Conservation (phyloP, 495 filamentous ascomycete genomes). For the Aspergillus taichungensis region DNA sequence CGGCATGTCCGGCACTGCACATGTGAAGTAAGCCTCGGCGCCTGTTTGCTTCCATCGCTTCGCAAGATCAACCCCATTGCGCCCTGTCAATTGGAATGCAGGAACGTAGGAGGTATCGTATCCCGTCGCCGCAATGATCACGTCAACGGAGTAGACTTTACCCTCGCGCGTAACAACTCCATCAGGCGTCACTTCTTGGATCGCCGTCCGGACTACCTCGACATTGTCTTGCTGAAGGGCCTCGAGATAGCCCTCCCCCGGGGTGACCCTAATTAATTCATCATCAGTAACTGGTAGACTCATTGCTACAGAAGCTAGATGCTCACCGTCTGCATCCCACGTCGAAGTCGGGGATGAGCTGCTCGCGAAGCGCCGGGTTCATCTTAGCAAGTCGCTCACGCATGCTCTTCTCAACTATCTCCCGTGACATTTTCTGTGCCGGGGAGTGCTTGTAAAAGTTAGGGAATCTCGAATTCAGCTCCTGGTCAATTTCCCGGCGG, state of each 20-base stretch:
- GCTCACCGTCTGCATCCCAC: slow-evolving; percentile 28
- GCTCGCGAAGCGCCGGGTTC: slow-evolving; percentile 8
- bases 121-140: slow-evolving; percentile 39
- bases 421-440: background rate
- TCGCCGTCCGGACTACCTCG: slow-evolving; percentile 18
- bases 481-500: slow-evolving; percentile 5
- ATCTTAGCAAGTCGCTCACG: slow-evolving; percentile 1
- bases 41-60: slow-evolving; percentile 25
- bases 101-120: slow-evolving; percentile 39
- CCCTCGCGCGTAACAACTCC: slow-evolving; percentile 36
- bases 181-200: slow-evolving; percentile 20
- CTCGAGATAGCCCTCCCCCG: slow-evolving; percentile 29
- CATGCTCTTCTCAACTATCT: background rate
- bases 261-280: slow-evolving; percentile 12
- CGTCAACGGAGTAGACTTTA: slow-evolving; percentile 18
- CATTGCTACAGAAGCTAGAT: too few species aligned
- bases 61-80: slow-evolving; percentile 30
- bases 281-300: too few species aligned
- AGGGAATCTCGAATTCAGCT: slow-evolving; percentile 1
- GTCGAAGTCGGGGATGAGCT: slow-evolving; percentile 23
- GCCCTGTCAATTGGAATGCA: slow-evolving; percentile 37
- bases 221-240: slow-evolving; percentile 30
- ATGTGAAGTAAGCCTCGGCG: too few species aligned
- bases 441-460: background rate
- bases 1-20: too few species aligned